Evolutionary conservation across 805 yeast species (phyloP), one percentile per base, ranked within the genome.

Genomic region (Suhomyces sp.): DNA sequence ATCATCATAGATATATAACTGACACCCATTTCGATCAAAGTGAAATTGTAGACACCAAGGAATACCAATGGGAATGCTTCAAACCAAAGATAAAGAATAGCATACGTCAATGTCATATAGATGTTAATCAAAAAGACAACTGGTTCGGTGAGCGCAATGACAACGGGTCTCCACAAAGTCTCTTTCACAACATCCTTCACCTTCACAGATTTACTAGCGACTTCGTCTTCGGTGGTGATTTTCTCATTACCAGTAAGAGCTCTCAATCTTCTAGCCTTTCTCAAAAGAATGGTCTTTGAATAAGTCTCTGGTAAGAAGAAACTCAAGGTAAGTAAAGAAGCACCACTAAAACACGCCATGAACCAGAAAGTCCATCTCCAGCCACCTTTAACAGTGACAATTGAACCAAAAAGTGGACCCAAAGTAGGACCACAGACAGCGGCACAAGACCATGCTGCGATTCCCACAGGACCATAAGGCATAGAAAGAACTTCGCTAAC

Each of bases 61-160:
- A 78, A 85, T 2, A 80, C 83, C 36, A 83, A 70, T 8, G 89
- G 88, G 67, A 81, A 82, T 5, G 82, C 83, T 65, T 85, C 88
- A 59, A 84, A 81, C 72, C 81, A 84, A 22, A 82, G 63, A 63
- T 82, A 85, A 55, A 81, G 58, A 29, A 78, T 65, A 27, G 85
- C 80, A 63, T 84, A 84, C 6, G 76, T 70, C 48, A 83, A 59
- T 0, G 84, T 81, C 56, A 79, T 68, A 63, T 82, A 83, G 27
- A 77, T 19, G 60, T 83, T 76, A 54, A 83, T 76, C 29, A 82
- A 70, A 17, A 83, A 53, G n/a, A 84, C 78, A 24, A 80, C 81
- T 0, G 88, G 88, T 63, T 84, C 88, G 48, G 64, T 57, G 23
- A 77, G 33, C n/a, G 78, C 72, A 51, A 84, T 70, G 50, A 75